A percentile compares a stretch with the other conserved stretches of the same genome.
These are phyloP conservation scores for Blastomyces emzantsi DNA, from an alignment of 2,329 filamentous ascomycete species.

Conservation along the genomic window DNA sequence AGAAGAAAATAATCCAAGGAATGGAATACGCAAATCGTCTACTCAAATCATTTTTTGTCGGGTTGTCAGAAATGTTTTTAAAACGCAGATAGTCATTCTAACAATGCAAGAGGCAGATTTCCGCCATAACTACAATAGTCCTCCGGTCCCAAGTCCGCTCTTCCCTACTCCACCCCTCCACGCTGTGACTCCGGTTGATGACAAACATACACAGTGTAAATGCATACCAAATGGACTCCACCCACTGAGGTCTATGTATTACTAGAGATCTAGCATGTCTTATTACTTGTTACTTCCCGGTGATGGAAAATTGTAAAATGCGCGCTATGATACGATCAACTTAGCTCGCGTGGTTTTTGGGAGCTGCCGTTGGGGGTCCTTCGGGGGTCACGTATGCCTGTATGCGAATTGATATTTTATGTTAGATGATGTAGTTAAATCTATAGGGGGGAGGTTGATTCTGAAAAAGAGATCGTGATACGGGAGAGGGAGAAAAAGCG, in stretches of 20 bases:
- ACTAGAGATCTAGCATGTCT: not conserved
- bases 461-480: not conserved
- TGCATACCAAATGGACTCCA: not conserved
- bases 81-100: not conserved
- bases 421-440: slow-evolving; percentile 11
- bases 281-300: not conserved
- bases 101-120: not conserved
- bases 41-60: too few relatives aligned
- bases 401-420: not conserved
- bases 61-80: not conserved
- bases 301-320: not conserved
- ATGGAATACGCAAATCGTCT: too few relatives aligned
- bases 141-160: not conserved
- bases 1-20: too few relatives aligned
- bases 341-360: slow-evolving; percentile 39
- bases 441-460: not conserved
- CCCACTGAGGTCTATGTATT: not conserved
- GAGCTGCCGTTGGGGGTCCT: slow-evolving; percentile 46
- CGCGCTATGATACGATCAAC: not conserved
- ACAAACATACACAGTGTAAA: not conserved
- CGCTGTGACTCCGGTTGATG: not conserved
- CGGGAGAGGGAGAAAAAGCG: not conserved
- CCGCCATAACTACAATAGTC: not conserved
- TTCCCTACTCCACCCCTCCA: not conserved
- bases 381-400: slow-evolving; percentile 63